Percentiles rank a stretch among this genome's conserved stretches.
Evolutionary conservation across 2,329 filamentous ascomycete genomes (phyloP).

Genomic region (Diaporthe caulivora): DNA sequence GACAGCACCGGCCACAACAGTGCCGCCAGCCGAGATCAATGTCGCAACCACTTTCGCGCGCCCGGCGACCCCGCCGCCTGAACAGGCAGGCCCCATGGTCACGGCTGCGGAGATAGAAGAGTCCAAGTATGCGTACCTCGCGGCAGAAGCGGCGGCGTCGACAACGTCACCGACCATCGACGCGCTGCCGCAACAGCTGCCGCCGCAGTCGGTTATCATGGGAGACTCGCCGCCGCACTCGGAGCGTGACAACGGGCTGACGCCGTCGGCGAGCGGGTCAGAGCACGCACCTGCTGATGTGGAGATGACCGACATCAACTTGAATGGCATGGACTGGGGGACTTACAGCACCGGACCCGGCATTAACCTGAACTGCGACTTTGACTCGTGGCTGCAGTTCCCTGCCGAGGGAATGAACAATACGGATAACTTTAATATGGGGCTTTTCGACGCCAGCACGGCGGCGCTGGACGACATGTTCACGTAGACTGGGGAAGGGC

Average conservation of each 20-base stretch:
- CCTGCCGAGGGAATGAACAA: slow-evolving; percentile 61
- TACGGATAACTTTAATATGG: slow-evolving; percentile 53
- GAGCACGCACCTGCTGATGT: slow-evolving; percentile 56
- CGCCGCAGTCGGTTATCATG: slow-evolving; percentile 51
- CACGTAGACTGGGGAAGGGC: not conserved
- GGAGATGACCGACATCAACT: slow-evolving; percentile 59
- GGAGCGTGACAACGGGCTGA: slow-evolving; percentile 56
- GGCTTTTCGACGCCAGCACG: slow-evolving; percentile 45
- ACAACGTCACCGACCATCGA: slow-evolving; percentile 25
- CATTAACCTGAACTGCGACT: slow-evolving; percentile 60
- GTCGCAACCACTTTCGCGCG: slow-evolving; percentile 8
- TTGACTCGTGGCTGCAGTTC: slow-evolving; percentile 71
- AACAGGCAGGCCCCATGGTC: slow-evolving; percentile 54
- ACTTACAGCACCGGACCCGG: slow-evolving; percentile 49
- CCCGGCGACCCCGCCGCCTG: slow-evolving; percentile 64
- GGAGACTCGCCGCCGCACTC: slow-evolving; percentile 60
- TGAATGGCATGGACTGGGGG: slow-evolving; percentile 69
- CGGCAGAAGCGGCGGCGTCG: slow-evolving; percentile 46
- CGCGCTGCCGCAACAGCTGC: slow-evolving; percentile 48
- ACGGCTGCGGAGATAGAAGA: slow-evolving; percentile 39
- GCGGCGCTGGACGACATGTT: not conserved
- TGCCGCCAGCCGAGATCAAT: slow-evolving; percentile 37
- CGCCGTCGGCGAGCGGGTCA: slow-evolving; percentile 59
- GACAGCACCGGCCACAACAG: slow-evolving; percentile 36
- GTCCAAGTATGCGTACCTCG: slow-evolving; percentile 50